phyloP scores from a whole-genome alignment of 768 basidiomycete species.

The Pseudohyphozyma bogoriensis region DNA sequence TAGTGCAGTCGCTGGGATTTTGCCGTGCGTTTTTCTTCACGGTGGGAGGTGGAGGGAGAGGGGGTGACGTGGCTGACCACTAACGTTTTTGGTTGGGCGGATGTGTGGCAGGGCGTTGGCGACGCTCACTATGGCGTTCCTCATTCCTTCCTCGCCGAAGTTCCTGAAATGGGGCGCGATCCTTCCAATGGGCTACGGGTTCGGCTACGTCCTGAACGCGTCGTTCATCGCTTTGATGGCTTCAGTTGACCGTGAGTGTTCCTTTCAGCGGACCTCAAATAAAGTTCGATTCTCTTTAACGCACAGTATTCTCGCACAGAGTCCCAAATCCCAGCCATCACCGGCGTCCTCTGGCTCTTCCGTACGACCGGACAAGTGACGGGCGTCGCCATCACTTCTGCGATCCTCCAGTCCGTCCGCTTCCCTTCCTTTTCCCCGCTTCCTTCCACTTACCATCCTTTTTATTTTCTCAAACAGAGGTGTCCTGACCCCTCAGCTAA shows the following conservation, averaged over 20 bases:
- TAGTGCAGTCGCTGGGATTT: not conserved
- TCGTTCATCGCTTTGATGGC: constrained; percentile 9
- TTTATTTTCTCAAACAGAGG: constrained; percentile 31
- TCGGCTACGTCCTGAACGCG: constrained; percentile 4
- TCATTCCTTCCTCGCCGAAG: not conserved
- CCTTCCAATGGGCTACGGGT: constrained; percentile 6
- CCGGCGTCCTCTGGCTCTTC: constrained; percentile 55
- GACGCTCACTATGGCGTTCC: not conserved
- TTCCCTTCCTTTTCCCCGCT: not conserved
- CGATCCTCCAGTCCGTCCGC: constrained; percentile 53
- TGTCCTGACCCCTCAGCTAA: constrained; percentile 58
- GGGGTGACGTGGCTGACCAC: not conserved
- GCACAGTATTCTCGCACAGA: no score
- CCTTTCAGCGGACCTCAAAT: not conserved
- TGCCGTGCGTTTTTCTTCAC: no score
- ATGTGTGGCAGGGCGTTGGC: not conserved
- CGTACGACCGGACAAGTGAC: constrained; percentile 80
- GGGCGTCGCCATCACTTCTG: constrained; percentile 78
- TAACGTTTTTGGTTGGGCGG: not conserved
- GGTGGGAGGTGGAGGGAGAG: not conserved
- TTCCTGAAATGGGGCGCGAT: not conserved
- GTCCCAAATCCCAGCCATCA: not conserved
- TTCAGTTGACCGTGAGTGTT: not conserved
- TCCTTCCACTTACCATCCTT: no score
- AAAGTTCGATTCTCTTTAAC: not conserved